Conservation (phyloP, 2,329 filamentous ascomycete species). For the Aspergillus eucalypticola region DNA sequence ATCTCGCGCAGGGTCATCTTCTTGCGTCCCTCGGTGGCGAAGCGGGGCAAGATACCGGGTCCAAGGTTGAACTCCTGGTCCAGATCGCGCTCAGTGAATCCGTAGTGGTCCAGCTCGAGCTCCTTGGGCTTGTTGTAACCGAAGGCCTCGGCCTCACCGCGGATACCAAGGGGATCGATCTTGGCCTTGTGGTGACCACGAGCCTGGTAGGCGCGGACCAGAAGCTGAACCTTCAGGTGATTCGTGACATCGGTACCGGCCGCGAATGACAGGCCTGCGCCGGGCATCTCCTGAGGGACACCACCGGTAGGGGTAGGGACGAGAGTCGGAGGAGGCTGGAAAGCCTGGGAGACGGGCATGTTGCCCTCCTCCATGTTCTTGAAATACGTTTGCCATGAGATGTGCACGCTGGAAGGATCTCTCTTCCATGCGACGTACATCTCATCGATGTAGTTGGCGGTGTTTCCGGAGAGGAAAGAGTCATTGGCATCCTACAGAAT, state of each 20-base stretch:
- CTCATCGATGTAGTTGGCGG: constrained; percentile 98
- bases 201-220: constrained; percentile 96
- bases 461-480: constrained; percentile 94
- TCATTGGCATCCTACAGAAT: constrained; percentile 74
- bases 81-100: constrained; percentile 91
- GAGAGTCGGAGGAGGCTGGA: constrained; percentile 91
- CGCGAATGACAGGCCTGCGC: constrained; percentile 64
- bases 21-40: constrained; percentile 81
- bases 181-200: constrained; percentile 97
- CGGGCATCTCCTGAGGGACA: constrained; percentile 71
- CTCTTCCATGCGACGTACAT: constrained; percentile 99
- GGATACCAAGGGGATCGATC: constrained; percentile 93
- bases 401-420: constrained; percentile 88
- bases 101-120: constrained; percentile 88
- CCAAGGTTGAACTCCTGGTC: constrained; percentile 89
- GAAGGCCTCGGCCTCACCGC: constrained; percentile 79
- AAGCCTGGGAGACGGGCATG: constrained; percentile 96
- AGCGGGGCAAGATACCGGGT: constrained; percentile 90
- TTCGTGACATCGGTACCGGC: constrained; percentile 84
- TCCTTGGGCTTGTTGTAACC: constrained; percentile 89
- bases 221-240: constrained; percentile 95
- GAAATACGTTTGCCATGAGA: constrained; percentile 99
- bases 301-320: constrained; percentile 79
- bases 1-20: constrained; percentile 98
- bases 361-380: constrained; percentile 98